Evolutionary conservation across 2,329 filamentous ascomycete genomes (phyloP).

Genomic region (Fusarium incarnatum): DNA sequence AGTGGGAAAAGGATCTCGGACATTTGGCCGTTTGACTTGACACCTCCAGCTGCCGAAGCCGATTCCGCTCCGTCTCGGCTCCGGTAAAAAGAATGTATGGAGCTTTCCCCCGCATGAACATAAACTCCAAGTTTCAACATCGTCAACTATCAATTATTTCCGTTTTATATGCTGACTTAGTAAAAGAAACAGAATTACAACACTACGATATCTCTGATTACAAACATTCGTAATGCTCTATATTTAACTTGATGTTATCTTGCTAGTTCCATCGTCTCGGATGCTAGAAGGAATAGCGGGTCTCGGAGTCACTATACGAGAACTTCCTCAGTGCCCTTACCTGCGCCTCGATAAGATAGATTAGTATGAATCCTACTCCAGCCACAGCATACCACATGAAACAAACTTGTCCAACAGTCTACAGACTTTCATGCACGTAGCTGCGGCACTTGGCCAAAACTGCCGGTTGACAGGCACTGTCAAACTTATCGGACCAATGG

Average conservation of each 20-base stretch:
- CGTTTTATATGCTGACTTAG: neutral
- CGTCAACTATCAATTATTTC: conserved; percentile 6
- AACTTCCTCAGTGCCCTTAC: neutral
- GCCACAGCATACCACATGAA: neutral
- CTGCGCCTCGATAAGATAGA: no score
- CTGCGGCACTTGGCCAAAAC: conserved; percentile 1
- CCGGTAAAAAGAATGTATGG: conserved; percentile 14
- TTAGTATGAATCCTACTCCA: neutral
- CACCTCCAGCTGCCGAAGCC: conserved; percentile 27
- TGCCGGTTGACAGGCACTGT: conserved; percentile 2
- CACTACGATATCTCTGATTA: neutral
- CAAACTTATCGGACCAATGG: conserved; percentile 7
- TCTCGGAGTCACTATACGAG: neutral
- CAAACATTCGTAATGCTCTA: neutral
- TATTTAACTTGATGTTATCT: neutral
- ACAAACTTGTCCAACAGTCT: neutral
- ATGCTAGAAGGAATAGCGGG: neutral
- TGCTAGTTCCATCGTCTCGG: neutral
- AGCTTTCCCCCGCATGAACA: conserved; percentile 2
- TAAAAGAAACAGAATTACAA: neutral
- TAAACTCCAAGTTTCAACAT: neutral
- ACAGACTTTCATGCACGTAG: neutral
- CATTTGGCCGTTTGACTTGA: conserved; percentile 10
- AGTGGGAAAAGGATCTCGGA: neutral
- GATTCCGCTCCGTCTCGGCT: conserved; percentile 30